Percentiles rank a stretch among this genome's conserved stretches.
Evolutionary conservation across 805 yeast species (phyloP).

Genomic region (Tetrapisispora fleetii): DNA sequence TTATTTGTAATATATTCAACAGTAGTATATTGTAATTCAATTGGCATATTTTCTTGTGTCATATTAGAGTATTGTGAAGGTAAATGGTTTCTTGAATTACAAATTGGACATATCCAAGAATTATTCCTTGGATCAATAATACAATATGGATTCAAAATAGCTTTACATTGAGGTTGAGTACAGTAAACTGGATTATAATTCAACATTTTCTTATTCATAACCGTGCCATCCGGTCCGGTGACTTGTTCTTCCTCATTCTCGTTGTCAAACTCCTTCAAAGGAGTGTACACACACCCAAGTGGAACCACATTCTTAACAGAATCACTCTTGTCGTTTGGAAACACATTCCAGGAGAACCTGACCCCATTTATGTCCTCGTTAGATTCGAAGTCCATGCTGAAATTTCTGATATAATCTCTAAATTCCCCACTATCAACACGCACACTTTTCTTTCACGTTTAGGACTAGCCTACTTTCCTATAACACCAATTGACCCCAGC

Average conservation of each 20-base stretch:
- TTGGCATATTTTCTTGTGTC: constrained; percentile 66
- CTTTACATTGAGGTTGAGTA: constrained; percentile 66
- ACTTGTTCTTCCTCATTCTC: constrained; percentile 33
- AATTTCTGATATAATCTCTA: not conserved
- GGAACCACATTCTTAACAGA: constrained; percentile 91
- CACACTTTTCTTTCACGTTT: too few species aligned
- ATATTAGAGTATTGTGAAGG: constrained; percentile 76
- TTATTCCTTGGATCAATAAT: constrained; percentile 66
- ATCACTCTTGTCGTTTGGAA: constrained; percentile 83
- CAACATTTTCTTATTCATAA: constrained; percentile 34
- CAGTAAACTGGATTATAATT: constrained; percentile 81
- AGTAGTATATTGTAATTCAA: constrained; percentile 68
- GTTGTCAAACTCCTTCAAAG: constrained; percentile 69
- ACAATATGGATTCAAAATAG: constrained; percentile 81
- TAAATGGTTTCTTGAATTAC: constrained; percentile 66
- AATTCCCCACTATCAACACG: too few species aligned
- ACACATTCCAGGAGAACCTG: constrained; percentile 70
- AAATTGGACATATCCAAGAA: constrained; percentile 79
- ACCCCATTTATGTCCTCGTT: constrained; percentile 67
- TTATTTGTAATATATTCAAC: constrained; percentile 77
- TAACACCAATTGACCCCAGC: too few species aligned
- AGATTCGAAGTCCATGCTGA: constrained; percentile 40
- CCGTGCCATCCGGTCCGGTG: not conserved
- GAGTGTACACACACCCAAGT: constrained; percentile 90
- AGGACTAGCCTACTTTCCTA: too few species aligned